phyloP scores from a whole-genome alignment of 2,329 filamentous ascomycete species.

The Aspergillus fumigatus region DNA sequence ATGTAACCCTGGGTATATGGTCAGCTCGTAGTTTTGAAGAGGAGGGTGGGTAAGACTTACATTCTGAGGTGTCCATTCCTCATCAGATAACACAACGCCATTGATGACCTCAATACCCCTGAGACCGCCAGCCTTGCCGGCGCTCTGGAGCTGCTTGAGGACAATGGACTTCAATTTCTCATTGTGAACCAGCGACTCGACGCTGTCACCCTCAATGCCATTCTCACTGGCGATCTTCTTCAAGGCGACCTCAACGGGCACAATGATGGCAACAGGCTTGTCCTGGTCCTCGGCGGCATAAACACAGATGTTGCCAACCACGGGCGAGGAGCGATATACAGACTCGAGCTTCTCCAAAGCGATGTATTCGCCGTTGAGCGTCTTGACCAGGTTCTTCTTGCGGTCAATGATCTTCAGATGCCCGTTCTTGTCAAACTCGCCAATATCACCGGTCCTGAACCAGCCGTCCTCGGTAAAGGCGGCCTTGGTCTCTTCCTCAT shows the following conservation, averaged over 20 bases:
- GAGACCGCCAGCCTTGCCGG: conserved; percentile 33
- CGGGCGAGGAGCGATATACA: conserved; percentile 74
- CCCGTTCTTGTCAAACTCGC: conserved; percentile 75
- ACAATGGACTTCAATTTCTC: conserved; percentile 39
- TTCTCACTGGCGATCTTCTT: conserved; percentile 53
- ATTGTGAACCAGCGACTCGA: conserved; percentile 63
- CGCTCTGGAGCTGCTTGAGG: conserved; percentile 37
- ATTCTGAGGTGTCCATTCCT: conserved; percentile 43
- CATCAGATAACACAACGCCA: conserved; percentile 42
- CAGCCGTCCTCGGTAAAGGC: conserved; percentile 78
- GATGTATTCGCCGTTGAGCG: conserved; percentile 91
- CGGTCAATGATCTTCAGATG: conserved; percentile 87
- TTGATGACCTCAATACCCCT: conserved; percentile 40
- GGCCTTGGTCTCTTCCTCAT: conserved; percentile 78
- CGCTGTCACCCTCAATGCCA: conserved; percentile 59
- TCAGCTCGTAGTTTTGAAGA: conserved; percentile 11
- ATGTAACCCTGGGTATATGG: conserved; percentile 52
- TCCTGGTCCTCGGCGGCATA: conserved; percentile 71
- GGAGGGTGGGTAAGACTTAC: conserved; percentile 21
- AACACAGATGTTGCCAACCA: conserved; percentile 82
- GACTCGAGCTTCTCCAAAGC: conserved; percentile 94
- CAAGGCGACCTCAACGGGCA: conserved; percentile 53
- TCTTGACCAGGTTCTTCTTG: conserved; percentile 98
- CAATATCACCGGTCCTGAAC: conserved; percentile 97
- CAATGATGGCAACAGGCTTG: conserved; percentile 79